Evolutionary conservation across 176 grass and related monocot species (phyloP).

Genomic region (Rhynchospora breviuscula): DNA sequence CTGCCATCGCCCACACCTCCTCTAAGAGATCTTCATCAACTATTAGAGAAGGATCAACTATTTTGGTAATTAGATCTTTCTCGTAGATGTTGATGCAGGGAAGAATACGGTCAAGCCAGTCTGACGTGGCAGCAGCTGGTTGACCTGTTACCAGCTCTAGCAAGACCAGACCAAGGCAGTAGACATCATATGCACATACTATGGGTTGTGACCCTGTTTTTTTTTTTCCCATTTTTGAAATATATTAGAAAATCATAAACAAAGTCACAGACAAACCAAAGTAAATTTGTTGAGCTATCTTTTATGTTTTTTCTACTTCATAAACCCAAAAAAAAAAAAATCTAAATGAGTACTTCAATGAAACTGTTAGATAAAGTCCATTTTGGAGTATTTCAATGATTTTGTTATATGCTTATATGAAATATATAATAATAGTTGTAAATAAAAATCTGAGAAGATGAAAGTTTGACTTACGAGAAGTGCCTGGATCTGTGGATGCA

Average conservation of each 20-base stretch:
- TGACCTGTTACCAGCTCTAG: slow-evolving; percentile 89
- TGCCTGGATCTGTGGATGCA: slow-evolving; percentile 44
- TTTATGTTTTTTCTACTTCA: background rate
- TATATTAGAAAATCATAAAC: slow-evolving; percentile 4
- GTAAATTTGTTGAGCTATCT: background rate
- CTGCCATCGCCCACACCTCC: slow-evolving; percentile 97
- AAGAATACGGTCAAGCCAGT: slow-evolving; percentile 64
- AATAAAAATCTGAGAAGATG: background rate
- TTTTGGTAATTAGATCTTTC: slow-evolving; percentile 86
- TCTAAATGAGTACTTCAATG: background rate
- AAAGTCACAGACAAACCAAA: background rate
- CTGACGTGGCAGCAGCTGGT: slow-evolving; percentile 44
- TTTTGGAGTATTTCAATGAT: background rate
- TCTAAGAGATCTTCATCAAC: slow-evolving; percentile 97
- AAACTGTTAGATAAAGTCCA: background rate
- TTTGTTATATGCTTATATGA: background rate
- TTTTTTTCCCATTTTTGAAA: background rate
- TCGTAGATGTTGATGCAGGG: slow-evolving; percentile 78
- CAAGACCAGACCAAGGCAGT: slow-evolving; percentile 86
- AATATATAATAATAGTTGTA: background rate
- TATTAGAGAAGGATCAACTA: slow-evolving; percentile 82
- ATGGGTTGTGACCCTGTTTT: slow-evolving; percentile 56
- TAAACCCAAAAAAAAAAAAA: background rate
- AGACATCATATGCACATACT: slow-evolving; percentile 72
- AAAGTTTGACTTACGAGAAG: slow-evolving; percentile 52